Base-by-base conservation (phyloP, 768 basidiomycete species). In the Leccinum pellstonianum region DNA sequence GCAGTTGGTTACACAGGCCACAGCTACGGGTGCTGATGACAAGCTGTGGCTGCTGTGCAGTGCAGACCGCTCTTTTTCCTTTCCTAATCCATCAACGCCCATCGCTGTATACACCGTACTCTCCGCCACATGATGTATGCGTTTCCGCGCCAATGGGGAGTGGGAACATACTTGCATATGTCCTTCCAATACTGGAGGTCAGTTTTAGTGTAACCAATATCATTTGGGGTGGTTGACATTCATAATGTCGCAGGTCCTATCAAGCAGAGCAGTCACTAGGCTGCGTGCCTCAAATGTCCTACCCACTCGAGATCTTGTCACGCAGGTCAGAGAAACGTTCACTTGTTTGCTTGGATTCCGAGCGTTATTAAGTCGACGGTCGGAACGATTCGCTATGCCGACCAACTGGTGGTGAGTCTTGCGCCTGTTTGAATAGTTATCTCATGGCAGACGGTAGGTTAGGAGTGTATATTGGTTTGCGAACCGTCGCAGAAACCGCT, bases 131-230 rank as follows among this genome's bases (percentile, higher is more conserved):
- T 27, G 97, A 99, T 74, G 81, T 95, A 12, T 95, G 94, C 65
- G 91, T 96, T 12, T 97, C 93, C 11, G 97, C 97, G 1, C 97
- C 97, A 0, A 99, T 97, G 0, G 97, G 97, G 21, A 97, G 95
- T 65, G 97, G 97, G 0, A 98, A 99, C 74, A 99, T 95, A 0
- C 80, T 99, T 29, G 91, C 93, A n/a, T 99, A 98, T 75, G 91
- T 88, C 1, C 76, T 98, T 35, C 97, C 97, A 0, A 90, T 98
- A 56, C 80, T 97, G 29, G 93, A 96, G 81, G 93, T 90, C 59
- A 59, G 75, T 56, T 33, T 31, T 31, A 31, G 31, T 15, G 23
- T 31, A 1, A 43, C 25, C 23, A 14, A 31, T 25, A 10, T 17
- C 33, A 3, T 7, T 23, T 21, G 33, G 11, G n/a, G 35, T 37